These are phyloP conservation scores for Solanum verrucosum DNA, from an alignment of 257 asterid species.

Conservation along the genomic window DNA sequence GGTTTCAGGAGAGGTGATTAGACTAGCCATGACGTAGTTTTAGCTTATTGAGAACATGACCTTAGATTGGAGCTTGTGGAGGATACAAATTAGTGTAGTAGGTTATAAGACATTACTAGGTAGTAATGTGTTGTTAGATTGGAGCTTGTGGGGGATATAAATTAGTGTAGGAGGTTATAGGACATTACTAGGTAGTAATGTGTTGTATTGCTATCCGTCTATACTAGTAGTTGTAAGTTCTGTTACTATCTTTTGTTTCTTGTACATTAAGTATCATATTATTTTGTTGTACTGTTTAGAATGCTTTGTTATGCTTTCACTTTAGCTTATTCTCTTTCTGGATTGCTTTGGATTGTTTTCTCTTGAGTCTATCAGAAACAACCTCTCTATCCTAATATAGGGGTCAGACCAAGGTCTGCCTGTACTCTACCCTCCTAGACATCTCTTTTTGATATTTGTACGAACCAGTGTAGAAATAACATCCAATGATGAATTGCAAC, in stretches of 20 bases:
- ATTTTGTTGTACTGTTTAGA: background rate
- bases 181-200: background rate
- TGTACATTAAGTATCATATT: background rate
- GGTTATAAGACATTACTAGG: background rate
- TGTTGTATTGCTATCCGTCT: background rate
- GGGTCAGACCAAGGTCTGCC: background rate
- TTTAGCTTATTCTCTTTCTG: background rate
- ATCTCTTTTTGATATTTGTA: background rate
- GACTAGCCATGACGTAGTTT: background rate
- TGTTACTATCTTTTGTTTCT: background rate
- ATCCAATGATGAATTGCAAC: slow-evolving; percentile 20
- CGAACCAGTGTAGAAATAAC: slow-evolving; percentile 21
- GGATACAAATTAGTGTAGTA: background rate
- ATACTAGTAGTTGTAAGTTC: background rate
- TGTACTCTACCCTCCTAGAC: background rate
- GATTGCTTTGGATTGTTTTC: background rate
- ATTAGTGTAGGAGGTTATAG: background rate
- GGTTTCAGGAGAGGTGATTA: background rate
- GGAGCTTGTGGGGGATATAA: too few relatives aligned
- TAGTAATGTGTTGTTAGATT: background rate
- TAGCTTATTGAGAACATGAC: background rate
- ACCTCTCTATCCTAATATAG: background rate
- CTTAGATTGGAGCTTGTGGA: background rate
- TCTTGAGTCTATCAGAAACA: background rate
- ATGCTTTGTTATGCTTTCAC: background rate